These are phyloP conservation scores for Umbelopsis sp. DNA, from an alignment of 192 early-diverging fungal species.

Conservation along the genomic window DNA sequence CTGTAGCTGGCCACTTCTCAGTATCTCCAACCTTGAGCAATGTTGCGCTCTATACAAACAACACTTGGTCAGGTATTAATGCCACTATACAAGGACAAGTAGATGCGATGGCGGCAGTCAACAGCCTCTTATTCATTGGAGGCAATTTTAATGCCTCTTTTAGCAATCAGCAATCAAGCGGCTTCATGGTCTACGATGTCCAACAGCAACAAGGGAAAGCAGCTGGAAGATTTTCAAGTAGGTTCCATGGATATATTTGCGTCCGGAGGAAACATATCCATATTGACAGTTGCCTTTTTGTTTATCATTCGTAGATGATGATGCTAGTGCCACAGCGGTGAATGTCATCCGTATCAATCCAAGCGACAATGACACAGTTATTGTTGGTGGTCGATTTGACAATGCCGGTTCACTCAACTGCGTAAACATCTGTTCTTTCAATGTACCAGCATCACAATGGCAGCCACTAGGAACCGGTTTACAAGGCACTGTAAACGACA, in stretches of 20 bases:
- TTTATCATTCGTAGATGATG: conserved; percentile 16
- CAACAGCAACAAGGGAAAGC: conserved; percentile 26
- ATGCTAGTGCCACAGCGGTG: conserved; percentile 16
- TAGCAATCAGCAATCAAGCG: conserved; percentile 20
- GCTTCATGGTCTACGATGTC: conserved; percentile 56
- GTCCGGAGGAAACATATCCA: not conserved
- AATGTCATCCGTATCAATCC: conserved; percentile 20
- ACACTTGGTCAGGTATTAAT: conserved; percentile 45
- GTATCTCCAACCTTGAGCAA: conserved; percentile 45
- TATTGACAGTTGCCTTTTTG: not conserved
- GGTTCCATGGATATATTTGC: not conserved
- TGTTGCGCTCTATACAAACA: conserved; percentile 44
- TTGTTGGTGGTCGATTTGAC: conserved; percentile 58
- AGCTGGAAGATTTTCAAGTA: conserved; percentile 34
- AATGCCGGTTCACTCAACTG: conserved; percentile 47
- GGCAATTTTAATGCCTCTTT: conserved; percentile 47
- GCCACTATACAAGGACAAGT: conserved; percentile 51
- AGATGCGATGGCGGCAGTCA: conserved; percentile 45
- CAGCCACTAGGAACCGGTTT: conserved; percentile 22
- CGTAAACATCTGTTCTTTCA: conserved; percentile 31
- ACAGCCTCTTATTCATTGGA: conserved; percentile 59
- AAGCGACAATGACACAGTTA: conserved; percentile 30
- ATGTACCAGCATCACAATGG: conserved; percentile 32
- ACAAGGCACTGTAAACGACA: conserved; percentile 36
- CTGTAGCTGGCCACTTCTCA: conserved; percentile 60